These are phyloP conservation scores for Urostyla sp. DNA, from an alignment of 73 alveolate genomes.

Conservation along the genomic window DNA sequence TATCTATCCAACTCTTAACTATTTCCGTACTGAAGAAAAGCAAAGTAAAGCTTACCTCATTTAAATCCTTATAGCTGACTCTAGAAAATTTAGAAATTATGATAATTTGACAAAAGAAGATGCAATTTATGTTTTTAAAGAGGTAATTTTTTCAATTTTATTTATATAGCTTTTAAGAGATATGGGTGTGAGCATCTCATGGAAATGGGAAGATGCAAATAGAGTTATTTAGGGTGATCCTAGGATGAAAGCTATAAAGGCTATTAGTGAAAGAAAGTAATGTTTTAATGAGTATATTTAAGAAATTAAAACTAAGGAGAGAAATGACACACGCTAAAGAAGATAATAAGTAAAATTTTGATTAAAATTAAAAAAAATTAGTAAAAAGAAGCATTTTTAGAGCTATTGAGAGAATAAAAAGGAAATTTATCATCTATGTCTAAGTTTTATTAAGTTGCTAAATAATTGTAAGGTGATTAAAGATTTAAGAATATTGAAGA, in stretches of 20 bases:
- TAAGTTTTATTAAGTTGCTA: slow-evolving; percentile 77
- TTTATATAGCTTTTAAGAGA: slow-evolving; percentile 71
- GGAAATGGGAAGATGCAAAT: slow-evolving; percentile 92
- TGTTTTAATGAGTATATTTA: slow-evolving; percentile 76
- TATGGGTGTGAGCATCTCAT: slow-evolving; percentile 75
- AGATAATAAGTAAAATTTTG: slow-evolving; percentile 62
- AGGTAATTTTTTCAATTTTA: too few species aligned
- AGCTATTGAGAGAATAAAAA: slow-evolving; percentile 73
- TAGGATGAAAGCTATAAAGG: slow-evolving; percentile 71
- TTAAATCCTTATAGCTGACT: background rate
- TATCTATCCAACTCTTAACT: slow-evolving; percentile 45
- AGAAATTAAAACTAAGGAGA: slow-evolving; percentile 76
- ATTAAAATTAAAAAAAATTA: background rate
- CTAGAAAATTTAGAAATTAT: slow-evolving; percentile 28
- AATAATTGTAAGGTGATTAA: slow-evolving; percentile 76
- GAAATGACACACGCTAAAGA: slow-evolving; percentile 76
- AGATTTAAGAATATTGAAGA: slow-evolving; percentile 86
- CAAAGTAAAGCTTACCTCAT: background rate
- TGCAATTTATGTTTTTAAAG: slow-evolving; percentile 57
- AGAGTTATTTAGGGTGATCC: slow-evolving; percentile 72
- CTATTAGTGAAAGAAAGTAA: slow-evolving; percentile 77
- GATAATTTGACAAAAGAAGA: slow-evolving; percentile 60
- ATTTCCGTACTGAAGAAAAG: slow-evolving; percentile 46
- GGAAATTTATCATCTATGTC: slow-evolving; percentile 72
- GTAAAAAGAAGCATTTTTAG: slow-evolving; percentile 75